Percentiles rank a stretch among this genome's conserved stretches.
Evolutionary conservation across 192 early-diverging fungal species (phyloP).

Genomic region (Phycomyces nitens): DNA sequence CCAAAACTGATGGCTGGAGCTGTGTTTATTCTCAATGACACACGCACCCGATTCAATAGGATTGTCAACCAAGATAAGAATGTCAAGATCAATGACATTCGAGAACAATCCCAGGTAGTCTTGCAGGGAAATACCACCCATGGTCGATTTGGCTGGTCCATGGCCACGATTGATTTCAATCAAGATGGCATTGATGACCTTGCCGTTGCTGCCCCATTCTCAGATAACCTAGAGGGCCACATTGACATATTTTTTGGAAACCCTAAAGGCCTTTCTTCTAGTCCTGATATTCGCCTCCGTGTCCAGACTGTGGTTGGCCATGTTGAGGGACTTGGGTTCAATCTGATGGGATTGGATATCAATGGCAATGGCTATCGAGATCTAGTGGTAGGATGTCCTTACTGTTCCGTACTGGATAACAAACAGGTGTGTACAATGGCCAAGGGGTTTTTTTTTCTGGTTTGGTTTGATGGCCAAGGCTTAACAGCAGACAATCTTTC

Average conservation of each 20-base stretch:
- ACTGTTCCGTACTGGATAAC: slow-evolving; percentile 18
- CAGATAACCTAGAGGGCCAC: slow-evolving; percentile 43
- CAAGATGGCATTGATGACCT: slow-evolving; percentile 85
- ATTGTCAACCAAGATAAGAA: not conserved
- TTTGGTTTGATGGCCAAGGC: not conserved
- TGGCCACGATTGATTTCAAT: slow-evolving; percentile 80
- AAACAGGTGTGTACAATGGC: slow-evolving; percentile 1
- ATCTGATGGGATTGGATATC: slow-evolving; percentile 58
- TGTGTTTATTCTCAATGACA: slow-evolving; percentile 51
- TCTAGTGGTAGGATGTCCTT: slow-evolving; percentile 65
- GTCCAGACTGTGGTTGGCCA: slow-evolving; percentile 29
- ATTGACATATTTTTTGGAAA: slow-evolving; percentile 69
- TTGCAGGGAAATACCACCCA: slow-evolving; percentile 14
- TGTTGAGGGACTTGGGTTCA: slow-evolving; percentile 41
- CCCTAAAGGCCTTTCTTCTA: slow-evolving; percentile 32
- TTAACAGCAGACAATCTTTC: too few relatives aligned
- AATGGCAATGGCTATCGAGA: slow-evolving; percentile 63
- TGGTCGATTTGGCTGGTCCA: slow-evolving; percentile 68
- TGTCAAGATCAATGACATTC: not conserved
- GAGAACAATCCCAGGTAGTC: slow-evolving; percentile 5
- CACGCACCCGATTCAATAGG: slow-evolving; percentile 8
- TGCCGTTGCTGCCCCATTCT: slow-evolving; percentile 63
- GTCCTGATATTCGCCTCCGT: slow-evolving; percentile 47
- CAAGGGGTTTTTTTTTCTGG: not conserved
- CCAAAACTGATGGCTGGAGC: slow-evolving; percentile 43